Conservation (phyloP, 495 filamentous ascomycete genomes). For the Penicillium simplicissimum region DNA sequence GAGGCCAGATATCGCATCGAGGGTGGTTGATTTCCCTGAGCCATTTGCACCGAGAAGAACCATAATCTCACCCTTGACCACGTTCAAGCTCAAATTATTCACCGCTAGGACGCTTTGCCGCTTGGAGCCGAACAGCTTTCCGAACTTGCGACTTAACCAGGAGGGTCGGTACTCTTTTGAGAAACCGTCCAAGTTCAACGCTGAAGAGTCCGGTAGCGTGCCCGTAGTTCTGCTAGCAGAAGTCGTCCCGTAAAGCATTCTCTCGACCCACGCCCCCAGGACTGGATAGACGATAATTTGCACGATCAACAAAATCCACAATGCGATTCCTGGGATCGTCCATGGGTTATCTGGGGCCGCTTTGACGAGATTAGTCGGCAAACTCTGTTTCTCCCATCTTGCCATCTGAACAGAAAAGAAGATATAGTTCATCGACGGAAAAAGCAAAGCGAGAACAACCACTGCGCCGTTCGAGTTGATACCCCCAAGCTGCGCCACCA, state of each 20-base stretch:
- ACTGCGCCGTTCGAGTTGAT: conserved; percentile 57
- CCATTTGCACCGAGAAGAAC: conserved; percentile 85
- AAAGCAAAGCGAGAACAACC: conserved; percentile 64
- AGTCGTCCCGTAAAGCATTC: conserved; percentile 71
- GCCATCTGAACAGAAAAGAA: conserved; percentile 70
- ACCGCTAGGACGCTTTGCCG: conserved; percentile 72
- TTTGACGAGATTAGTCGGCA: conserved; percentile 56
- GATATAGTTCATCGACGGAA: conserved; percentile 75
- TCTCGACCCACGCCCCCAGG: conserved; percentile 70
- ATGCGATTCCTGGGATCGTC: conserved; percentile 60
- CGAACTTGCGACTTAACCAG: conserved; percentile 52
- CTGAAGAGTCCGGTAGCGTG: conserved; percentile 33
- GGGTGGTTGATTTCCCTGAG: conserved; percentile 81
- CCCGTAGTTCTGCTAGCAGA: conserved; percentile 60
- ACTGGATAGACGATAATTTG: conserved; percentile 74
- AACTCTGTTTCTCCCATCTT: conserved; percentile 59
- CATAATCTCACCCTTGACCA: conserved; percentile 73
- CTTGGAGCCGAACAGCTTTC: conserved; percentile 51
- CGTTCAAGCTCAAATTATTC: conserved; percentile 61
- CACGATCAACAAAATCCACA: conserved; percentile 68
- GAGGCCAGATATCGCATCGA: conserved; percentile 81
- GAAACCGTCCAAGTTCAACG: conserved; percentile 66
- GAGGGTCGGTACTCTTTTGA: conserved; percentile 73
- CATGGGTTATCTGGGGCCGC: conserved; percentile 61
- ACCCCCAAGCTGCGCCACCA: conserved; percentile 65